Evolutionary conservation across 2,329 filamentous ascomycete genomes (phyloP).

Genomic region (Paecilomyces formosus): DNA sequence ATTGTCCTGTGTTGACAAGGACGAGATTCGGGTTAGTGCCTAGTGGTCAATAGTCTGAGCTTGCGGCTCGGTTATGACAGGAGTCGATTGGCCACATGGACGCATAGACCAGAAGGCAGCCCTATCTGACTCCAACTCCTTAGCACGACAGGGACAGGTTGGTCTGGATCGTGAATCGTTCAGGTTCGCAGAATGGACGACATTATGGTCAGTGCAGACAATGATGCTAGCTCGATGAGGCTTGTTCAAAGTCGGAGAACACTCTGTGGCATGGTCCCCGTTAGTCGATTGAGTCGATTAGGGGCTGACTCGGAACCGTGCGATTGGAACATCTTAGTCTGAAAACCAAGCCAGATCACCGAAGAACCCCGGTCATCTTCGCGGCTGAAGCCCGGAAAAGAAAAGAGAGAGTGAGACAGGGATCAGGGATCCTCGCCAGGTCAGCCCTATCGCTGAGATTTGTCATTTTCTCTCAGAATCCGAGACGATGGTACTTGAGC

Average conservation of each 20-base stretch:
- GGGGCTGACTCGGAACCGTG: not conserved
- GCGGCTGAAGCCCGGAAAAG: not conserved
- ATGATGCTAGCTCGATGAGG: not conserved
- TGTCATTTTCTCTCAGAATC: not conserved
- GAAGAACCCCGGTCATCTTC: not conserved
- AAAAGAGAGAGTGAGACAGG: not conserved
- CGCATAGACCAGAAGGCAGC: not conserved
- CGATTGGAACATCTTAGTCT: not conserved
- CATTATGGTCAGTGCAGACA: not conserved
- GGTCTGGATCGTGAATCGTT: not conserved
- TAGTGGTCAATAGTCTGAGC: not conserved
- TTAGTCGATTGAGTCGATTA: not conserved
- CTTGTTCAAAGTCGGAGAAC: not conserved
- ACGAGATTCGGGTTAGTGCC: not conserved
- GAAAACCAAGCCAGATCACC: not conserved
- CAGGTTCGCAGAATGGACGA: not conserved
- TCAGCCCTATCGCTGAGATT: not conserved
- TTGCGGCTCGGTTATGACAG: not conserved
- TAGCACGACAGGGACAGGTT: not conserved
- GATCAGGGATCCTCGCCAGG: not conserved
- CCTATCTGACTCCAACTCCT: not conserved
- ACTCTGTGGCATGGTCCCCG: not conserved
- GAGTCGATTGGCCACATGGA: not conserved
- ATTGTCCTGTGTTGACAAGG: not conserved
- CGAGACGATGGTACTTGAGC: not conserved